Percentiles rank a stretch among this genome's conserved stretches.
Conservation (phyloP, 116 monocot species). For the Papilionanthe hybrid region DNA sequence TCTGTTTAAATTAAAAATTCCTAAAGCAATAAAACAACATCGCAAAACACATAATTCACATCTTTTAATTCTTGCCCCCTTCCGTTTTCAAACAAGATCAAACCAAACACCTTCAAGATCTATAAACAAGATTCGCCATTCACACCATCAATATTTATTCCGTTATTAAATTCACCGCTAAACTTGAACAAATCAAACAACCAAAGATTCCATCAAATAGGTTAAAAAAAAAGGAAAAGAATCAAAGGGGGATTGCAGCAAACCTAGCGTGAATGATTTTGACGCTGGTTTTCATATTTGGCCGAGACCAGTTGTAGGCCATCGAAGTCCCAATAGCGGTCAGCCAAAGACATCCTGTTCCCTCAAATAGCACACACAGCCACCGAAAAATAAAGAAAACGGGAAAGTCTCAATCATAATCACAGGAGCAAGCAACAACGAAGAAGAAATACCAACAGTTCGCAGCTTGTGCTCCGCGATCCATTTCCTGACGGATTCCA, state of each 20-base stretch:
- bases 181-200: too few species aligned
- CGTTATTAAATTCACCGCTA: too few species aligned
- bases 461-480: conserved; percentile 73
- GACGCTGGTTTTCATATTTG: conserved; percentile 83
- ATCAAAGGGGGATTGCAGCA: not conserved
- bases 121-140: too few species aligned
- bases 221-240: not conserved
- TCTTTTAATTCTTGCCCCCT: too few species aligned
- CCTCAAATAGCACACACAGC: conserved; percentile 3
- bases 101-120: too few species aligned
- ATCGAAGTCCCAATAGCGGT: conserved; percentile 57
- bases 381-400: not conserved
- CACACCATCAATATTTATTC: too few species aligned
- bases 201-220: not conserved
- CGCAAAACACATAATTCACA: too few species aligned
- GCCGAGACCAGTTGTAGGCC: conserved; percentile 79
- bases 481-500: conserved; percentile 62
- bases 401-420: not conserved
- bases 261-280: conserved; percentile 94
- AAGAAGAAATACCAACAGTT: conserved; percentile 54
- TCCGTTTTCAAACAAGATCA: too few species aligned
- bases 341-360: conserved; percentile 63
- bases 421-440: not conserved
- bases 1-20: too few species aligned
- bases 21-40: too few species aligned